Evolutionary conservation across 192 early-diverging fungal species (phyloP), one percentile per base, ranked within the genome.

Genomic region (Coemansia sp.): DNA sequence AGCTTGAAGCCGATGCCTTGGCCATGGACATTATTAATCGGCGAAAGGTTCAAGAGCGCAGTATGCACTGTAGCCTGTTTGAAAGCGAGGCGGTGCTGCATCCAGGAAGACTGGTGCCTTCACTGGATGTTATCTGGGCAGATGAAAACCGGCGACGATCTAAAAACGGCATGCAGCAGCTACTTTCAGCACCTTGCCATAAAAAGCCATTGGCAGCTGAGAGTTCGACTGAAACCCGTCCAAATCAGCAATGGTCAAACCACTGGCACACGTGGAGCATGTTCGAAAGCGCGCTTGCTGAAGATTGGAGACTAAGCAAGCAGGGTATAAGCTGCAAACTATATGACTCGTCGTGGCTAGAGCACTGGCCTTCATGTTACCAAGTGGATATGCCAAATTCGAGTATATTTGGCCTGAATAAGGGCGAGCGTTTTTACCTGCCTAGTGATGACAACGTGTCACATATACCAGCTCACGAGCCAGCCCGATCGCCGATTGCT

Each of bases 1-100:
- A 91, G 50, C 67, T 94, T 14, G 93, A 94, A 59, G 62, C 90
- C 6, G 93, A 95, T 53, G 64, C 77, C 3, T 65, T 75, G 6
- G 80, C 69, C 5, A 60, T 61, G 32, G 76, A 83, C 16, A 90
- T 95, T 36, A 14, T 85, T 14, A 95, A 95, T 49, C 64, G 86
- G 12, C 56, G 66, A 5, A 38, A 40, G 5, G 61, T 80, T 8
- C 54, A 54, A 3, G 83, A 86, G 56, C 67, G 84, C 18, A 46
- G 69, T 15, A 72, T 71, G 6, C 86, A 87, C 53, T 58, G 67
- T 11, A 51, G 53, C 7, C 34, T 81, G 3, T 34, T 57, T 0
- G 81, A 82, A n/a, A 62, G 49, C n/a, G 32, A 52, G 15, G n/a
- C 42, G 2, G 41, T 17, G 3, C 14, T 38, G 37, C 51, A 56